Base-by-base conservation (phyloP, 805 yeast genomes). In the Teunomyces funiuensis region DNA sequence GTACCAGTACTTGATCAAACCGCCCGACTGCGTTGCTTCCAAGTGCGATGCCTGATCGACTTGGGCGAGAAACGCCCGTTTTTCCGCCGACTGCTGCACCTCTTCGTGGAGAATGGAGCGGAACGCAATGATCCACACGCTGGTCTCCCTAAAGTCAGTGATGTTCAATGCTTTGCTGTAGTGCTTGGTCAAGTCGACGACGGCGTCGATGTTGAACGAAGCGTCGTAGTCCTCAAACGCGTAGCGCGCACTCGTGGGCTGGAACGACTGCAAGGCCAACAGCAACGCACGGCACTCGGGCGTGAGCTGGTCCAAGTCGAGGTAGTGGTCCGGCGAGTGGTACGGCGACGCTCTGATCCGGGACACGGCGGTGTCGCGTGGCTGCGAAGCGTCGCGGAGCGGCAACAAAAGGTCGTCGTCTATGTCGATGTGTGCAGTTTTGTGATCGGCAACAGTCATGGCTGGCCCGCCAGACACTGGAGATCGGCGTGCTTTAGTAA, bases 1-100 rank as follows among this genome's bases (percentile, higher is more conserved):
- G 44, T 54, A 66, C 69, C 71, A 66, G 49, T 67, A 66, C 43
- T 66, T 66, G 39, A 66, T 47, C 6, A 66, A 52, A 0, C 72
- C 72, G 1, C 72, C 72, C 5, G 65, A 54, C 9, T 22, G 37
- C 46, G 57, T 66, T 13, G 72, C 72, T 41, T 66, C 72, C 13
- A 37, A 40, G 40, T 66, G 72, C 2, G 69, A 58, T 2, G 41
- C 53, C 40, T 58, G 52, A 45, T 67, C 73, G 4, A 65, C 47
- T 11, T 50, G 46, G 0, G 61, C 61, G 14, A 67, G 47, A 28
- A 47, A 39, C 28, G 49, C 45, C 27, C 70, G 51, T 26, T 57
- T 55, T 14, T 55, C 57, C 1, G 51, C 40, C 8, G 60, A 52
- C 2, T 29, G 42, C 37, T 51, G 57, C 8, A 62, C 57, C 17